Evolutionary conservation across 2,329 filamentous ascomycete genomes (phyloP), one percentile per base, ranked within the genome.

Genomic region (Cytospora piceicola): DNA sequence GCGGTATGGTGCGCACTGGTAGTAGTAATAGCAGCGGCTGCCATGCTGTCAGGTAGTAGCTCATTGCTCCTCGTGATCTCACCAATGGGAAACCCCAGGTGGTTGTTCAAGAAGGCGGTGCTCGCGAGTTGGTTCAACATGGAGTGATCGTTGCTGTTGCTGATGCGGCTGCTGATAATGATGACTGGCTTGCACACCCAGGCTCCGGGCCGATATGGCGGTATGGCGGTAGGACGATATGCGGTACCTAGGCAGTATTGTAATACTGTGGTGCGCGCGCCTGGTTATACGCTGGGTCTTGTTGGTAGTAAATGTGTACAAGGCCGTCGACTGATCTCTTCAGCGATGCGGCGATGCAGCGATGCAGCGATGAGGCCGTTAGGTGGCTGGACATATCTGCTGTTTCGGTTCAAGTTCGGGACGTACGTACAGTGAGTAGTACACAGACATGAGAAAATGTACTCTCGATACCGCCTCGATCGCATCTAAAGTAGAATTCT

Each of bases 61-160:
- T 42, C 39, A n/a, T 17, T 2, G 39, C 17, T n/a, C 39, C 34
- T 42, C 39, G 39, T 42, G 20, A n/a, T 24, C 30, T 42, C 55
- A 63, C 27, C 52, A 59, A 53, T 17, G 61, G 34, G 34, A 46
- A 5, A 22, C 30, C 12, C 34, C 36, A 39, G 29, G 39, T 36
- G 12, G 34, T 34, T 42, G 29, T 34, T 32, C 52, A 46, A 39
- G 49, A 17, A 42, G 14, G 12, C 17, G 54, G 24, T 8, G 39
- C 24, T 57, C 29, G 57, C 57, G 63, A 63, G 34, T 65, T 65
- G 58, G 34, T 65, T 65, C 63, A 58, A 54, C 29, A 57, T 58
- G 53, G 57, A 42, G 55, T 30, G 36, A 39, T 17, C 17, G 36
- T 17, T 39, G 36, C 15, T n/a, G 39, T 20, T 42, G 17, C 17